Evolutionary conservation across 768 basidiomycete species (phyloP).

Genomic region (Xerocomellus intermedius): DNA sequence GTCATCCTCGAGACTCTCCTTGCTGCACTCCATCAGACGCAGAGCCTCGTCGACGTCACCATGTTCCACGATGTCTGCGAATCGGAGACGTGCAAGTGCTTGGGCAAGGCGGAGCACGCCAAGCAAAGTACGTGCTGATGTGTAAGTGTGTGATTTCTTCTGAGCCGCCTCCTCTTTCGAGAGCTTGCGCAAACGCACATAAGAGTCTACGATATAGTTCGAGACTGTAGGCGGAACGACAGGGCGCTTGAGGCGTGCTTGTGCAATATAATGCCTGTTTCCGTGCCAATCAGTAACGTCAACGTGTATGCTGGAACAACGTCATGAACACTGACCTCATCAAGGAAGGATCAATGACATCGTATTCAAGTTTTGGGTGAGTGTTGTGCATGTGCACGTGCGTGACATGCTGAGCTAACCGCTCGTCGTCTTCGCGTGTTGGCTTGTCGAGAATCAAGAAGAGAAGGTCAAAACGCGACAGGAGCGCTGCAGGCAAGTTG

Average conservation of each 20-base stretch:
- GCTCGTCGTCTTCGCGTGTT: slow-evolving; percentile 90
- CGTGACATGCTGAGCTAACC: slow-evolving; percentile 95
- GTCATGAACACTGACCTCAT: slow-evolving; percentile 63
- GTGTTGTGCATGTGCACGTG: slow-evolving; percentile 96
- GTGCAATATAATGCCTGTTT: slow-evolving; percentile 88
- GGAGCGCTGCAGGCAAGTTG: slow-evolving; percentile 93
- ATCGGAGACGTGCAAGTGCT: slow-evolving; percentile 89
- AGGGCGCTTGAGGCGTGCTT: slow-evolving; percentile 84
- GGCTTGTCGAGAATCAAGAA: slow-evolving; percentile 98
- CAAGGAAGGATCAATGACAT: slow-evolving; percentile 79
- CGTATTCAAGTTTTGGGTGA: slow-evolving; percentile 83
- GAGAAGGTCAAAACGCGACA: slow-evolving; percentile 94
- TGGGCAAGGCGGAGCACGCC: slow-evolving; percentile 94
- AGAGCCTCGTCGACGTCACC: slow-evolving; percentile 96
- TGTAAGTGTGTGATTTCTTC: slow-evolving; percentile 90
- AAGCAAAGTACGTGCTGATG: slow-evolving; percentile 92
- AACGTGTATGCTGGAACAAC: background rate
- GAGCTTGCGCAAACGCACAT: slow-evolving; percentile 91
- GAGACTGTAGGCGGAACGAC: slow-evolving; percentile 88
- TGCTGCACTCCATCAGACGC: slow-evolving; percentile 95
- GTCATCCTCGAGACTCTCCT: slow-evolving; percentile 85
- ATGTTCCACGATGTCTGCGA: slow-evolving; percentile 74
- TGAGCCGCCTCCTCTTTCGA: slow-evolving; percentile 88
- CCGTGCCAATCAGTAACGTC: slow-evolving; percentile 1
- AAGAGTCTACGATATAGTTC: slow-evolving; percentile 90